Base-by-base conservation (phyloP, 208 protist genomes). In the Acanthamoeba healyi region DNA sequence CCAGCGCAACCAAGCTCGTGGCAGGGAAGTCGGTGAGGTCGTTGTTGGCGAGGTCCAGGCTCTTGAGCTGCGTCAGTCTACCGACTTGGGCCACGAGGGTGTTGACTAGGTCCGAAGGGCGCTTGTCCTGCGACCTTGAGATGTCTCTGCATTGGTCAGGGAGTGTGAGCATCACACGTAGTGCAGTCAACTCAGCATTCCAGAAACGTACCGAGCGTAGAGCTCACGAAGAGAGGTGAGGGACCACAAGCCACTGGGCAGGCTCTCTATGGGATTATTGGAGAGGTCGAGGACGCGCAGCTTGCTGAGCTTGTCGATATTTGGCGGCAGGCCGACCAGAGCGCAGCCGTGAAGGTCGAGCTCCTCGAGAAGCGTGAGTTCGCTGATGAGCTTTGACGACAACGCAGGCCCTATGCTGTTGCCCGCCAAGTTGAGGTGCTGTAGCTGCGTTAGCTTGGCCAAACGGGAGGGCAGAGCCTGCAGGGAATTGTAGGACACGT, bases 401-500 rank as follows among this genome's bases (percentile, higher is more conserved):
- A 84, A 7, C 22, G 14, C 14, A 61, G 0, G 54, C 6, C 0
- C 0, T 3, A 5, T 7, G 22, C n/a, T 86, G 70, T 44, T 42
- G n/a, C 32, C 38, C 34, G 34, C 12, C 19, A 86, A 44, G 29
- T 58, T 58, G 44, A 46, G 44, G 29, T 40, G 26, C 5, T 22
- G 74, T 22, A 84, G 46, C 15, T 17, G 74, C 3, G 22, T 56
- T 40, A 84, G 74, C 42, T 36, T 10, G 12, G 42, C 17, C 4
- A 84, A 10, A 10, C 58, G 38, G n/a, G 74, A 40, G 10, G 74
- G 74, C 1, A 56, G 6, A 12, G 26, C 40, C n/a, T 17, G 10
- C 32, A 84, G 74, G 42, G 42, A 4, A 17, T 84, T 84, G 74
- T 84, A 7, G 42, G 74, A 84, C 26, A 84, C 22, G 46, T 84